Base-by-base conservation (phyloP, 1,284 basidiomycete species). In the Athelia psychrophila region DNA sequence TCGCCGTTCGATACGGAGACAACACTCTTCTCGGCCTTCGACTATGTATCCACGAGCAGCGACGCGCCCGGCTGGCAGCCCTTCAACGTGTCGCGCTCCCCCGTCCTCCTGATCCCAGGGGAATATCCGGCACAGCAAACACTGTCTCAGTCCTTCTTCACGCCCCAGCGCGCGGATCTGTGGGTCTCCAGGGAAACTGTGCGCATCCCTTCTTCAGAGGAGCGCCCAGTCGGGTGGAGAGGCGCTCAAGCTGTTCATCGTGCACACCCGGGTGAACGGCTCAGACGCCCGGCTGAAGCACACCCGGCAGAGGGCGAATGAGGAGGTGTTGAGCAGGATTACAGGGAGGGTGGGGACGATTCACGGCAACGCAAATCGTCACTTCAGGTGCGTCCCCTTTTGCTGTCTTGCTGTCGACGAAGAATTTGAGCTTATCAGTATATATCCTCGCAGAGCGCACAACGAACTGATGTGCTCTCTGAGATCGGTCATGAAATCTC, bases 261-360 rank as follows among this genome's bases (percentile, higher is more conserved):
- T 58, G 1, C 57, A 56, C 54, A 60, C 58, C 0, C 58, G 58
- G 58, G 46, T 60, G 6, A 60, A 60, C 44, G 56, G 58, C 16
- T 60, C 58, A 12, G 58, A 60, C 35, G 44, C 53, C 19, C 44
- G 52, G 35, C 42, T 60, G 18, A 42, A 32, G 3, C 36, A 44
- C n/a, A 3, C 51, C 16, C 51, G 49, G 3, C 47, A 35, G 8
- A 44, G 24, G 3, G 20, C 23, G 9, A 40, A 19, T 24, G 35
- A 49, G 53, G 49, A 50, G 54, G 44, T n/a, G n/a, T n/a, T n/a
- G n/a, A n/a, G 46, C 2, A 24, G 27, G 6, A 30, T 13, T 13
- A 30, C 5, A 5, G 27, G 6, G 27, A n/a, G n/a, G n/a, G n/a
- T n/a, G n/a, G n/a, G n/a, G n/a, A n/a, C n/a, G n/a, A n/a, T n/a